Evolutionary conservation across 768 basidiomycete genomes (phyloP), one percentile per base, ranked within the genome.

Genomic region (Mycena epipterygia): DNA sequence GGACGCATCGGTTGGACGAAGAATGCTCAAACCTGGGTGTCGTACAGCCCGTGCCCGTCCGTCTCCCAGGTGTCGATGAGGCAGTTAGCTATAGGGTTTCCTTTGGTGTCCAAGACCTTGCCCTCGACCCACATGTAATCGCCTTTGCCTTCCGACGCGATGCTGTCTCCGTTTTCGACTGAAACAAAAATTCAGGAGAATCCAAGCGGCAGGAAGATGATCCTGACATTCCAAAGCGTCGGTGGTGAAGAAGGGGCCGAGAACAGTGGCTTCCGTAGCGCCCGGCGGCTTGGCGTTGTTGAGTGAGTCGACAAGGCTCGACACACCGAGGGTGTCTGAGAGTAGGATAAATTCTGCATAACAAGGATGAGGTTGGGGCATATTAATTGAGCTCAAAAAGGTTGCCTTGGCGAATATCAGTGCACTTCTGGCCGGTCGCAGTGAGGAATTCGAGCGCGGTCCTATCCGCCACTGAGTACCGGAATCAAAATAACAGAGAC

Each of bases 71-170:
- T 95, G 60, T 95, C 92, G 68, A 95, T 92, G 51, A 86, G 74
- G 0, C 92, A 93, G 58, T 83, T 83, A 7, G 89, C 78, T 60
- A 96, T 86, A 3, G 91, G 90, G n/a, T 84, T 81, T 25, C 94
- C 93, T 37, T 87, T 81, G 1, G 89, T 90, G 74, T 89, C 86
- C 33, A 89, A 75, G 2, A 96, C 86, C 4, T 85, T 86, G 0
- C 95, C 95, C 76, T 94, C 88, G 58, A 96, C 91, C 73, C 87
- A 95, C 88, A 96, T 83, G 77, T 95, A 93, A 13, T 94, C 88
- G 25, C 95, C 95, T 79, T 94, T 95, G 65, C 92, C 95, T 79
- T 95, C 94, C 0, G 94, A 94, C 9, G 95, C 94, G 59, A 96
- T 96, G 13, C 91, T 89, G 1, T 86, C 93, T 6, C 95, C 94